Evolutionary conservation across 805 yeast genomes (phyloP), one percentile per base, ranked within the genome.

Genomic region (Torulaspora maleeae): DNA sequence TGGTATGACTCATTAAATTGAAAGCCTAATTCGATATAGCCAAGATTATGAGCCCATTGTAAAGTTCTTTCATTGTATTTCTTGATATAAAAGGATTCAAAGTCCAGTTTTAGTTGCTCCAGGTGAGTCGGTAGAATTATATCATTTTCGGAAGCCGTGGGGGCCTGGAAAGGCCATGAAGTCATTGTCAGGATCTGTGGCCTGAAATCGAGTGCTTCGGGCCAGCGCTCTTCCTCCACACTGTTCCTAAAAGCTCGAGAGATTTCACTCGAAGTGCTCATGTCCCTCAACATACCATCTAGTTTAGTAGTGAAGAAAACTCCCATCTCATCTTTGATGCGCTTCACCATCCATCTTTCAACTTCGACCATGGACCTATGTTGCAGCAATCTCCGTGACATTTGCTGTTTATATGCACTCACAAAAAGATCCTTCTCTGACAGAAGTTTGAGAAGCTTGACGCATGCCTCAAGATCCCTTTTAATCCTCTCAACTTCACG

Each of bases 401-500:
- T 71, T 66, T 86, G 96, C 43, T 82, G 85, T 55, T 88, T 88
- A 64, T 87, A 89, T 49, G 84, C 81, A 34, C 78, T 83, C 59
- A 88, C 95, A 67, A 89, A 90, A 20, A 85, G 69, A 65, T 89
- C 96, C 58, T 88, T 90, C 55, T 90, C 96, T 48, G 78, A 74
- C 37, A 89, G 72, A 58, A 78, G 81, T 45, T 82, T 70, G 56
- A 89, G 80, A 27, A 90, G 74, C 17, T 73, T 65, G 10, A 86
- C 73, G 0, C 88, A 77, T 22, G 75, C 74, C 36, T 71, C 71
- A 44, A 88, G 66, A 8, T 77, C 63, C 7, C 54, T 70, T 53
- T 68, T 73, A 2, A 51, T 41, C 5, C 34, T 44, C 17, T 43
- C 42, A 6, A 55, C 37, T 73, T 45, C 71, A 54, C 56, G 74